Conservation (phyloP, 805 yeast species). For the Blastobotrys parvus region DNA sequence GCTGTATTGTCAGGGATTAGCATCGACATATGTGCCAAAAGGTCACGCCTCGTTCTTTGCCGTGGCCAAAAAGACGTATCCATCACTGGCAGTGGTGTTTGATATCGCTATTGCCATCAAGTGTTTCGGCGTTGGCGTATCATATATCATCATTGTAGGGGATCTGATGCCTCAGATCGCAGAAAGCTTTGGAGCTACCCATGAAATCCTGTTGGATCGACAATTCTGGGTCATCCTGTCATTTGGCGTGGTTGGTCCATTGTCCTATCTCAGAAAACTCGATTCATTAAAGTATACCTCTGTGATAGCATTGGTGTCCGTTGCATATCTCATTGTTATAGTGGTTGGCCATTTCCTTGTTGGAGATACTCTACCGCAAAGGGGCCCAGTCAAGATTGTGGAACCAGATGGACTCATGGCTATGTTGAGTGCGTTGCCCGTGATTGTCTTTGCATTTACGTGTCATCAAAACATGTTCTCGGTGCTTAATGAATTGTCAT, state of each 20-base stretch:
- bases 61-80: conserved; percentile 60
- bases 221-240: conserved; percentile 38
- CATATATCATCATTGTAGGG: conserved; percentile 65
- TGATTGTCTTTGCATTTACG: conserved; percentile 88
- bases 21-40: conserved; percentile 44
- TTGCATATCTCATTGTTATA: conserved; percentile 62
- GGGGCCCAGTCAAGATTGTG: conserved; percentile 44
- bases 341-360: conserved; percentile 63
- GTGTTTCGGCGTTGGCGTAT: conserved; percentile 74
- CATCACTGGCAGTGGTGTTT: conserved; percentile 55
- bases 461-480: conserved; percentile 95
- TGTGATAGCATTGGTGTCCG: conserved; percentile 71
- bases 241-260: conserved; percentile 40
- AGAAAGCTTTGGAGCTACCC: conserved; percentile 19
- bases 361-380: conserved; percentile 43
- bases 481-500: conserved; percentile 68
- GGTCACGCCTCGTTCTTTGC: conserved; percentile 65
- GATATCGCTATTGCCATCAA: conserved; percentile 69
- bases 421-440: conserved; percentile 73
- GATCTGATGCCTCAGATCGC: conserved; percentile 58
- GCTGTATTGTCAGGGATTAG: conserved; percentile 50
- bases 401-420: conserved; percentile 36
- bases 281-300: conserved; percentile 85
- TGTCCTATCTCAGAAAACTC: conserved; percentile 65
- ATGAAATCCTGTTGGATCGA: conserved; percentile 23